These are phyloP conservation scores for Sporothrix variecibatus DNA, from an alignment of 2,329 filamentous ascomycete genomes.

Conservation along the genomic window DNA sequence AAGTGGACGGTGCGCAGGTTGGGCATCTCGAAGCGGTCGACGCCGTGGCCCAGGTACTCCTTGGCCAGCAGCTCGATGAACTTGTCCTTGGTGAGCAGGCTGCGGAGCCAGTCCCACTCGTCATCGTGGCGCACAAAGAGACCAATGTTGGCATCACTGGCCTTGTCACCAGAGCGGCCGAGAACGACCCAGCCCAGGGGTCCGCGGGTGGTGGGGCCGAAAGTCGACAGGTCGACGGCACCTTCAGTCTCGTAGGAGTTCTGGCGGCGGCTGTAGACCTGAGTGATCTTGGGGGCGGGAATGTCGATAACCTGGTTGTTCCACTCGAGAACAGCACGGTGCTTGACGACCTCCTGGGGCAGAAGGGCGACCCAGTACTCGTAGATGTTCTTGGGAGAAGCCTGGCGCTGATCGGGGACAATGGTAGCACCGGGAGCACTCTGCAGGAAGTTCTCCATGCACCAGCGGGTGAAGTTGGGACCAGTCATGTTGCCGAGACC, in stretches of 20 bases:
- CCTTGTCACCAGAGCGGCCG: constrained; percentile 48
- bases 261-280: constrained; percentile 29
- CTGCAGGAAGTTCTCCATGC: constrained; percentile 34
- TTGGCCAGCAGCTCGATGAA: constrained; percentile 43
- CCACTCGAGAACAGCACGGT: constrained; percentile 32
- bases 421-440: constrained; percentile 32
- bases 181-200: constrained; percentile 39
- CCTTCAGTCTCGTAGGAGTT: constrained; percentile 28
- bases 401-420: constrained; percentile 32
- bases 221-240: constrained; percentile 29
- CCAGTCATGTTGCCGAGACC: constrained; percentile 25
- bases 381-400: constrained; percentile 30
- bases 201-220: constrained; percentile 30
- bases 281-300: constrained; percentile 32
- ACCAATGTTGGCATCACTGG: constrained; percentile 47
- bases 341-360: constrained; percentile 32
- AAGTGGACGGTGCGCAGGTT: constrained; percentile 38
- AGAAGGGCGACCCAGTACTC: constrained; percentile 34
- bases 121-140: constrained; percentile 48
- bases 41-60: constrained; percentile 41
- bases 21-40: constrained; percentile 51
- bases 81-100: constrained; percentile 43
- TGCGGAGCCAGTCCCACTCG: constrained; percentile 50
- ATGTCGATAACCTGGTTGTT: constrained; percentile 31
- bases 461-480: constrained; percentile 34